These are phyloP conservation scores for Penicillium bovifimosum DNA, from an alignment of 495 filamentous ascomycete species.

Conservation along the genomic window DNA sequence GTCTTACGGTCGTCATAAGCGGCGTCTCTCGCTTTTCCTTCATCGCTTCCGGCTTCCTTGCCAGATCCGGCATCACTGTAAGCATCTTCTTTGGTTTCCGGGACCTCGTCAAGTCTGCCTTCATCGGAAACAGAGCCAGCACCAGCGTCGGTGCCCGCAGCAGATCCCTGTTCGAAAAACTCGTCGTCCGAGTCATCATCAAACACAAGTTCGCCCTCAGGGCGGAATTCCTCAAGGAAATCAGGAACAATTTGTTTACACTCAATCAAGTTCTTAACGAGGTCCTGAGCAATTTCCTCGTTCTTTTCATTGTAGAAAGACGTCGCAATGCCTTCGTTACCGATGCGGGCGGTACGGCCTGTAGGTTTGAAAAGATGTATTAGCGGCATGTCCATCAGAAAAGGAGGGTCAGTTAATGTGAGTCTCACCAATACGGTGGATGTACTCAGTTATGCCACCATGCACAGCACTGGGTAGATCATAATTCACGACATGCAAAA, in stretches of 20 bases:
- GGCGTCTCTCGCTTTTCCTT: not conserved
- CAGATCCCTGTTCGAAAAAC: conserved; percentile 24
- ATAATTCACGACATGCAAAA: conserved; percentile 90
- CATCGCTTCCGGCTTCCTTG: no score
- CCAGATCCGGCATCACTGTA: no score
- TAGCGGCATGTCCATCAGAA: not conserved
- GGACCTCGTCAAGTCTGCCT: not conserved
- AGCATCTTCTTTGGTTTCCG: not conserved
- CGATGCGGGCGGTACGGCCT: conserved; percentile 93
- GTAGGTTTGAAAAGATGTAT: not conserved
- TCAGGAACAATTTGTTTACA: conserved; percentile 72
- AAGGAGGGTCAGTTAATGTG: not conserved
- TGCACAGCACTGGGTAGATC: conserved; percentile 64
- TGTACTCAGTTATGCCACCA: conserved; percentile 91
- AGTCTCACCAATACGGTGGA: conserved; percentile 80
- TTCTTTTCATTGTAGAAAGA: conserved; percentile 81
- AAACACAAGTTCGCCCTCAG: conserved; percentile 50
- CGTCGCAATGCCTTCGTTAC: conserved; percentile 76
- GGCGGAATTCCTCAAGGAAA: conserved; percentile 63
- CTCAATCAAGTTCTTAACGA: conserved; percentile 78
- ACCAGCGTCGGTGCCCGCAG: conserved; percentile 2
- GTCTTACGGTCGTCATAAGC: not conserved
- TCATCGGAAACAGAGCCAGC: conserved; percentile 4
- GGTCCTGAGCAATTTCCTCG: conserved; percentile 56
- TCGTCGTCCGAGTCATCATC: conserved; percentile 56